Conservation (phyloP, 2,329 filamentous ascomycete species). For the Scytalidium lignicola region DNA sequence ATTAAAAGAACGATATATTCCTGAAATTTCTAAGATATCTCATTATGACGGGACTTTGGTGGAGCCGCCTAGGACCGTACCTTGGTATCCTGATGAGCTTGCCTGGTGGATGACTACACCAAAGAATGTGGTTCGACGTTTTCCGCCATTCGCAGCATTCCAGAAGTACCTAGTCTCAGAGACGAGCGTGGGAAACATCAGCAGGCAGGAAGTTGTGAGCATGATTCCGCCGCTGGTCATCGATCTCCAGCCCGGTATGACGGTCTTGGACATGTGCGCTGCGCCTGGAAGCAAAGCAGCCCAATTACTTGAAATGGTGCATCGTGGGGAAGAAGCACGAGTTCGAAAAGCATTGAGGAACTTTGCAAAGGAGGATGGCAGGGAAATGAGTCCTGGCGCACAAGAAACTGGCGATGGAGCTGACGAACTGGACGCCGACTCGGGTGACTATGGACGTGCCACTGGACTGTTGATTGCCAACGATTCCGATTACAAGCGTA, state of each 20-base stretch:
- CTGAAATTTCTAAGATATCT: slow-evolving; percentile 79
- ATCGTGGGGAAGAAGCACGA: slow-evolving; percentile 83
- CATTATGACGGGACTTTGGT: slow-evolving; percentile 77
- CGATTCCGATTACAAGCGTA: slow-evolving; percentile 93
- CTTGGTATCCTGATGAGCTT: slow-evolving; percentile 91
- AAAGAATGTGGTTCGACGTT: slow-evolving; percentile 91
- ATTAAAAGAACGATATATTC: slow-evolving; percentile 83
- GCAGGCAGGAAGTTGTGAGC: slow-evolving; percentile 93
- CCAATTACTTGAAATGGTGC: slow-evolving; percentile 91
- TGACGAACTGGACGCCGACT: slow-evolving; percentile 46
- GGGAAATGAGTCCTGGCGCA: slow-evolving; percentile 44
- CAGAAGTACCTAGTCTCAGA: slow-evolving; percentile 98
- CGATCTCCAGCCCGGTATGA: slow-evolving; percentile 86
- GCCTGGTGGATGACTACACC: slow-evolving; percentile 98
- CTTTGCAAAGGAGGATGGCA: slow-evolving; percentile 56
- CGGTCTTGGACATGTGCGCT: slow-evolving; percentile 91
- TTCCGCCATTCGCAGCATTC: slow-evolving; percentile 89
- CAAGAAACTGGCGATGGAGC: slow-evolving; percentile 44
- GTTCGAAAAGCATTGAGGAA: slow-evolving; percentile 66
- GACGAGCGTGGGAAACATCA: slow-evolving; percentile 95
- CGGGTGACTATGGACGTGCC: slow-evolving; percentile 74
- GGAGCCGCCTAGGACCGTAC: slow-evolving; percentile 73
- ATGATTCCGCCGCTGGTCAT: slow-evolving; percentile 97
- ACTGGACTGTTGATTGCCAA: slow-evolving; percentile 93
- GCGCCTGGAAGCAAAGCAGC: slow-evolving; percentile 96